These are phyloP conservation scores for Hysterangium stoloniferum DNA, from an alignment of 768 basidiomycete genomes.

Conservation along the genomic window DNA sequence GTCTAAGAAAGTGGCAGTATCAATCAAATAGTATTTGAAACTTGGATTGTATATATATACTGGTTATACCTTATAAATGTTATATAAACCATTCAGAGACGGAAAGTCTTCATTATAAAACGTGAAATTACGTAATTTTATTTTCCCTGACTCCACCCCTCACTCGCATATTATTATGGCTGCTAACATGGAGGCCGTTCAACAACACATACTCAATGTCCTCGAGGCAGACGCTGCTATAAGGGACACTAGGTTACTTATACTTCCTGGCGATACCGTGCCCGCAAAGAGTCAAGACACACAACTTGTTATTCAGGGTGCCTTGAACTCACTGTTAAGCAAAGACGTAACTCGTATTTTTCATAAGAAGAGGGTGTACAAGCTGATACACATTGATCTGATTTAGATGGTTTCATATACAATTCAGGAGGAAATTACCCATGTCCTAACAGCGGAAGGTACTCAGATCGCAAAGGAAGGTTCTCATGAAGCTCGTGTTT, in stretches of 20 bases:
- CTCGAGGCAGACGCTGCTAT: slow-evolving; percentile 52
- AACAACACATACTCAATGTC: slow-evolving; percentile 70
- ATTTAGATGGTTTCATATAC: slow-evolving; percentile 85
- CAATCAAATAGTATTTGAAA: neutral
- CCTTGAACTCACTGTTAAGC: slow-evolving; percentile 81
- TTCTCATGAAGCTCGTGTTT: slow-evolving; percentile 93
- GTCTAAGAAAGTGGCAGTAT: slow-evolving; percentile 23
- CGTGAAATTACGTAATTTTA: no score
- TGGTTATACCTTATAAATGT: slow-evolving; percentile 17
- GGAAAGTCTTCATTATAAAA: no score
- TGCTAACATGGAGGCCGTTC: slow-evolving; percentile 73
- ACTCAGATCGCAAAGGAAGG: slow-evolving; percentile 67
- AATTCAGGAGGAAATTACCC: slow-evolving; percentile 65
- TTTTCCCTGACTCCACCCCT: neutral
- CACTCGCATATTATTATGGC: no score
- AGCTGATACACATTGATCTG: no score
- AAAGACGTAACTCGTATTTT: slow-evolving; percentile 55
- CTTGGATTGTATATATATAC: slow-evolving; percentile 23
- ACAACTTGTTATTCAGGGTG: slow-evolving; percentile 81
- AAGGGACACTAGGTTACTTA: slow-evolving; percentile 59
- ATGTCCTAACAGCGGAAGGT: slow-evolving; percentile 80
- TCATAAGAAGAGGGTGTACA: no score
- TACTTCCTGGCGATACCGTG: slow-evolving; percentile 50
- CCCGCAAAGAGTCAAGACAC: slow-evolving; percentile 61
- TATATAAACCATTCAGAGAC: no score